phyloP scores from a whole-genome alignment of 495 filamentous ascomycete genomes.

The Hyaloscypha bicolor region DNA sequence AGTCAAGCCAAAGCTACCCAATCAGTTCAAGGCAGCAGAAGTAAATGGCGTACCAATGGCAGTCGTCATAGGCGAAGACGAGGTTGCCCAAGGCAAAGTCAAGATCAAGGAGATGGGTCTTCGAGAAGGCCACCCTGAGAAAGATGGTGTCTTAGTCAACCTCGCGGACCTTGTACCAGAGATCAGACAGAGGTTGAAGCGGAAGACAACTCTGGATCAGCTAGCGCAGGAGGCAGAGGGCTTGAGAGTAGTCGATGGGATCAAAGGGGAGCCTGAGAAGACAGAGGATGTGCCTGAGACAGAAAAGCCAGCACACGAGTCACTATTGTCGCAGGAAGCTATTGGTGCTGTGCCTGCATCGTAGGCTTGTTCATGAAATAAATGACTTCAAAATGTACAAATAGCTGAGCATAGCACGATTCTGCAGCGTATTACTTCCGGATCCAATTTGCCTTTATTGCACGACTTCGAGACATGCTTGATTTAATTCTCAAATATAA shows the following conservation, averaged over 20 bases:
- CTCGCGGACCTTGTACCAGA: constrained; percentile 62
- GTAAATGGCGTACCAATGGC: constrained; percentile 69
- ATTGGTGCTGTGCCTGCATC: constrained; percentile 21
- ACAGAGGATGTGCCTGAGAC: not conserved
- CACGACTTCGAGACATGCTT: no score
- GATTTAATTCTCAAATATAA: no score
- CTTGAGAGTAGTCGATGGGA: constrained; percentile 33
- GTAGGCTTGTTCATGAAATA: constrained; percentile 10
- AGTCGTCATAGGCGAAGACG: constrained; percentile 80
- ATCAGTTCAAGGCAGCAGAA: constrained; percentile 83
- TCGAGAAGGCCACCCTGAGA: constrained; percentile 77
- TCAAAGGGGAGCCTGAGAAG: constrained; percentile 28
- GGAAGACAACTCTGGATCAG: constrained; percentile 43
- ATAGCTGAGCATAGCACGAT: not conserved
- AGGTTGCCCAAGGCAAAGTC: constrained; percentile 71
- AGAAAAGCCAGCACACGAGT: constrained; percentile 8
- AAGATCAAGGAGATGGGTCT: constrained; percentile 86
- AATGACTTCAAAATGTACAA: constrained; percentile 17
- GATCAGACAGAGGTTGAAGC: constrained; percentile 46
- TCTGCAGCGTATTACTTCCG: not conserved
- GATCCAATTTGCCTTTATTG: no score
- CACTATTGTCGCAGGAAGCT: constrained; percentile 15
- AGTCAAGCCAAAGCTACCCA: constrained; percentile 73
- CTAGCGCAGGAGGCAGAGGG: constrained; percentile 41
- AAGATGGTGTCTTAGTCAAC: constrained; percentile 76